Conservation (phyloP, 2,329 filamentous ascomycete genomes). For the Penicillium sp. region DNA sequence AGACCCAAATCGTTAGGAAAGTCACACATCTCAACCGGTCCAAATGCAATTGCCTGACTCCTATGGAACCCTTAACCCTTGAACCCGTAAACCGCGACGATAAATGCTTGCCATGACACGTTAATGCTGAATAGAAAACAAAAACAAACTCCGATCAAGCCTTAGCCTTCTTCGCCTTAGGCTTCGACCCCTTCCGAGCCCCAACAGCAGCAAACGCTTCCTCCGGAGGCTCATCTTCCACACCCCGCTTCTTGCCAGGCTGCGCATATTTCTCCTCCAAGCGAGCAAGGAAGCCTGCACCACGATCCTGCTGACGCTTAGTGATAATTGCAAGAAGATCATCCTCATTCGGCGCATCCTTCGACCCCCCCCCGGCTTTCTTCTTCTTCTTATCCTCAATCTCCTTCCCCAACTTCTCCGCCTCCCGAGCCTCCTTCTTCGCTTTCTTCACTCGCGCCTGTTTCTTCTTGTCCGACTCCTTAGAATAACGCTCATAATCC, state of each 20-base stretch:
- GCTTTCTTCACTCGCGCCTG: conserved; percentile 59
- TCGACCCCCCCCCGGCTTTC: conserved; percentile 45
- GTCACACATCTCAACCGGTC: neutral
- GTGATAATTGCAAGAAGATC: conserved; percentile 71
- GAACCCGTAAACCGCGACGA: neutral
- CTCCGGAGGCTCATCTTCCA: conserved; percentile 57
- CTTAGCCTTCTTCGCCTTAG: conserved; percentile 30
- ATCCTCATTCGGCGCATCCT: conserved; percentile 35
- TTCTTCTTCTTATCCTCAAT: conserved; percentile 68
- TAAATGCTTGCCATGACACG: conserved; percentile 5
- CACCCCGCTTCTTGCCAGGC: conserved; percentile 45
- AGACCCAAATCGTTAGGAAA: too few relatives aligned
- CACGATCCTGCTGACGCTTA: conserved; percentile 63
- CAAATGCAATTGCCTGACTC: conserved; percentile 8
- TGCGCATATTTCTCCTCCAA: conserved; percentile 72
- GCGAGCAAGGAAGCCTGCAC: conserved; percentile 62
- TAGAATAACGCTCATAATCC: conserved; percentile 64
- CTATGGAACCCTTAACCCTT: neutral
- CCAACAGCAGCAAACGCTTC: conserved; percentile 53
- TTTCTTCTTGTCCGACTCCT: conserved; percentile 66
- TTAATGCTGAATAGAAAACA: conserved; percentile 1
- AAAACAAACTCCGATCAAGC: neutral
- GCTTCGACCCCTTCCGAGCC: conserved; percentile 38
- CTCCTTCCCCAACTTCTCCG: conserved; percentile 70
- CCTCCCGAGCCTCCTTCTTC: conserved; percentile 65